Evolutionary conservation across 441 rosid genomes (phyloP), one percentile per base, ranked within the genome.

Genomic region (Francoa sonchifolia): DNA sequence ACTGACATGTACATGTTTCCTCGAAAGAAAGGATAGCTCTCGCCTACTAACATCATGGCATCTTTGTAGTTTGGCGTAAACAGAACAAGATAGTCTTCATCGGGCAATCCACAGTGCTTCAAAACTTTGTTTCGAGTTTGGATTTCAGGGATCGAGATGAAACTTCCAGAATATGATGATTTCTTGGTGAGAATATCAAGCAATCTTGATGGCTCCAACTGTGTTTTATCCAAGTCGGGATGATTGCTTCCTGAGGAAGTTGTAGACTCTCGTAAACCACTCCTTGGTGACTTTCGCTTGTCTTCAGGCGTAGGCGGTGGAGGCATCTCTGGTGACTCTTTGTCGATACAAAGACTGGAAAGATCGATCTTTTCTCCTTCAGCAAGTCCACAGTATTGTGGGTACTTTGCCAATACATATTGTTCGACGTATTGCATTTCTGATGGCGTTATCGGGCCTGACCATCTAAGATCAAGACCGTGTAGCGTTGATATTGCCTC

Each of bases 401-500:
- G 90, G 37, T 80, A 80, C 58, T 80, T 80, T 19, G 85, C 85
- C 61, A 80, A 20, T 16, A 79, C 82, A 52, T 79, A 79, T 18
- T 73, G 82, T 12, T 74, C 82, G 26, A 76, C 90, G 44, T 80
- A 80, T 44, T 66, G 73, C 73, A 71, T 80, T 52, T 80, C 90
- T 8, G 79, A 52, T 7, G 69, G 72, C 1, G 90, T 79, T 41
- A 79, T 79, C 2, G 90, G 90, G 14, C 85, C 90, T 3, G 90
- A 79, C 84, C 85, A 80, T 60, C 85, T 61, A 17, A 80, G 69
- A 47, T 76, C 90, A n/a, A 80, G 76, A 8, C 77, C 89, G 0
- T 58, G 75, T 42, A 80, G 59, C n/a, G 84, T 76, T 2, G 85
- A 72, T 47, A 80, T 80, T 21, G 90, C 90, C 61, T 80, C 85